These are phyloP conservation scores for Collybia sordida DNA, from an alignment of 768 basidiomycete genomes.

Conservation along the genomic window DNA sequence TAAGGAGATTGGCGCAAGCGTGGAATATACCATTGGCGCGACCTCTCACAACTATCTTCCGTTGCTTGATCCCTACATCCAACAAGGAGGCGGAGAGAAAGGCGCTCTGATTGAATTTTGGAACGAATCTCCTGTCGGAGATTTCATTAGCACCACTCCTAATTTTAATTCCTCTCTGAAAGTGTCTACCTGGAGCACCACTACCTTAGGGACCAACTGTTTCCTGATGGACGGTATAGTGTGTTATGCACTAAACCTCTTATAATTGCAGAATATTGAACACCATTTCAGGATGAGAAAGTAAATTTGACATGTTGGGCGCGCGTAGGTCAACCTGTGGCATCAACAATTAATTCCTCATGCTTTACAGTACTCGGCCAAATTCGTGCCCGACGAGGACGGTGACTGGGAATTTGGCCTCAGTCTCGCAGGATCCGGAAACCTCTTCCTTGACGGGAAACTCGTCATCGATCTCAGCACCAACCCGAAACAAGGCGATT, in stretches of 20 bases:
- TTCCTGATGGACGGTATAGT: slow-evolving; percentile 44
- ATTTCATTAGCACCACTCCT: slow-evolving; percentile 28
- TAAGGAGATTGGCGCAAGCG: slow-evolving; percentile 40
- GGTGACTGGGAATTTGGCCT: slow-evolving; percentile 52
- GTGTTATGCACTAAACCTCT: slow-evolving; percentile 11
- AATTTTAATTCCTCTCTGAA: slow-evolving; percentile 23
- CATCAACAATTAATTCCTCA: not conserved
- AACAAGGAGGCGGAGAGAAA: slow-evolving; percentile 29
- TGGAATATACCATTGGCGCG: slow-evolving; percentile 45
- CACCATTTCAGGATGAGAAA: slow-evolving; percentile 31
- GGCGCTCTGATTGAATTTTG: slow-evolving; percentile 45
- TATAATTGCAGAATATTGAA: not conserved
- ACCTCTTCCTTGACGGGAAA: slow-evolving; percentile 51
- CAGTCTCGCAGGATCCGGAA: slow-evolving; percentile 41
- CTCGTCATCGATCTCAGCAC: slow-evolving; percentile 46
- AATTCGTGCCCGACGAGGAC: slow-evolving; percentile 50
- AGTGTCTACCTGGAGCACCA: slow-evolving; percentile 34
- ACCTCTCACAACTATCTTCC: slow-evolving; percentile 50
- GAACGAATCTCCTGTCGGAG: slow-evolving; percentile 40
- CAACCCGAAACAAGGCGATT: slow-evolving; percentile 31
- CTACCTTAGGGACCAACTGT: slow-evolving; percentile 32
- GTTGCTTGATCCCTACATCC: slow-evolving; percentile 46
- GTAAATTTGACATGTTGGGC: slow-evolving; percentile 42
- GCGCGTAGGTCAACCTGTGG: slow-evolving; percentile 28
- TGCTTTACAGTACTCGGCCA: slow-evolving; percentile 33